Evolutionary conservation across 805 yeast species (phyloP).

Genomic region (Tetrapisispora phaffii): DNA sequence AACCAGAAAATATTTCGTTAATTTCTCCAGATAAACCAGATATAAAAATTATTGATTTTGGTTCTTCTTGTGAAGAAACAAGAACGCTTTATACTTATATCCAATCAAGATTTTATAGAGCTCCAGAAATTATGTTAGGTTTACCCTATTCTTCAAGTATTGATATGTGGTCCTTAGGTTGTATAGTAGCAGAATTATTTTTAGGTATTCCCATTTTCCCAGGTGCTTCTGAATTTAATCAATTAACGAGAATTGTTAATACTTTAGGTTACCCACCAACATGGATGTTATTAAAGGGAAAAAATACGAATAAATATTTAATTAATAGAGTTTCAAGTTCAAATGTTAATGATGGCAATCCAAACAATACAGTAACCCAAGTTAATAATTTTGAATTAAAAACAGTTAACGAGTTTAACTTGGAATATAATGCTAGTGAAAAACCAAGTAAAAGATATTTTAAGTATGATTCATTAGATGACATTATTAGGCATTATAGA

Average conservation of each 20-base stretch:
- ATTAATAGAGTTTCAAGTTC: slow-evolving; percentile 6
- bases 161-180: slow-evolving; percentile 96
- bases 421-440: slow-evolving; percentile 35
- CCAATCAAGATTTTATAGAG: slow-evolving; percentile 85
- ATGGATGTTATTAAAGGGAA: slow-evolving; percentile 97
- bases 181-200: slow-evolving; percentile 83
- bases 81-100: slow-evolving; percentile 85
- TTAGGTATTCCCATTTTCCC: slow-evolving; percentile 91
- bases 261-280: slow-evolving; percentile 82
- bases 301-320: slow-evolving; percentile 58
- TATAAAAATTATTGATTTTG: slow-evolving; percentile 90
- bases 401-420: slow-evolving; percentile 39
- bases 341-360: slow-evolving; percentile 1
- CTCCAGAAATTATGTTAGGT: slow-evolving; percentile 90
- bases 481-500: slow-evolving; percentile 69
- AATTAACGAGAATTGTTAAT: slow-evolving; percentile 68
- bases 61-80: slow-evolving; percentile 87
- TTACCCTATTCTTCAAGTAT: slow-evolving; percentile 86
- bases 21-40: slow-evolving; percentile 64
- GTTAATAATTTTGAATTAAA: slow-evolving; percentile 33
- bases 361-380: slow-evolving; percentile 5
- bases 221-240: slow-evolving; percentile 89
- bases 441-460: slow-evolving; percentile 82
- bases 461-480: slow-evolving; percentile 51
- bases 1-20: slow-evolving; percentile 87